Evolutionary conservation across 495 filamentous ascomycete species (phyloP).

Genomic region (Aspergillus sparsus): DNA sequence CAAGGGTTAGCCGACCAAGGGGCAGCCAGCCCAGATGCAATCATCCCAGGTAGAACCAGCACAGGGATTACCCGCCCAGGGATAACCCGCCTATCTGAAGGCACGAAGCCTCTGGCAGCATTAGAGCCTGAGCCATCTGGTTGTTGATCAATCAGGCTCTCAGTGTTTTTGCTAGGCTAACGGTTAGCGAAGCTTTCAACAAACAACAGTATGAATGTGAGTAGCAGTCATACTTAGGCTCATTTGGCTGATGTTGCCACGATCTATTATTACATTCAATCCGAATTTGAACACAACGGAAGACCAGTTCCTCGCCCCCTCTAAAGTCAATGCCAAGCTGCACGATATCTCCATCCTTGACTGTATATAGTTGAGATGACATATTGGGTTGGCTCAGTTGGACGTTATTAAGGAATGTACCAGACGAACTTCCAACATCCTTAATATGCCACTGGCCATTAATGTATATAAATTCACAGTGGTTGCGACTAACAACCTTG

Average conservation of each 20-base stretch:
- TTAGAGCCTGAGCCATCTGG: too few species aligned
- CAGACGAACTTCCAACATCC: slow-evolving; percentile 94
- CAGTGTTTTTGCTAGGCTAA: slow-evolving; percentile 75
- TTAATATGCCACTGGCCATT: slow-evolving; percentile 94
- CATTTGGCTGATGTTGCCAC: slow-evolving; percentile 92
- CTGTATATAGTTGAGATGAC: slow-evolving; percentile 81
- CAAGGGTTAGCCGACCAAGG: too few species aligned
- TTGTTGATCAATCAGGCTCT: slow-evolving; percentile 63
- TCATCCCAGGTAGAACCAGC: too few species aligned
- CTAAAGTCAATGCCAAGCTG: slow-evolving; percentile 98
- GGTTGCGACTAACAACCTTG: slow-evolving; percentile 92
- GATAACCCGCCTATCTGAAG: too few species aligned
- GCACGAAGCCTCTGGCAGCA: too few species aligned
- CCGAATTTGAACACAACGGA: slow-evolving; percentile 95
- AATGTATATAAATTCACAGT: slow-evolving; percentile 94
- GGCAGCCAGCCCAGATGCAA: too few species aligned
- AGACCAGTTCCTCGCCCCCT: slow-evolving; percentile 98
- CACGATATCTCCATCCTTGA: slow-evolving; percentile 96
- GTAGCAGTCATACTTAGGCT: slow-evolving; percentile 78
- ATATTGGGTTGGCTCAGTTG: slow-evolving; percentile 86
- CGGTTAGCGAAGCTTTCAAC: slow-evolving; percentile 26
- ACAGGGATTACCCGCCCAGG: too few species aligned
- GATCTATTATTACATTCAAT: slow-evolving; percentile 92
- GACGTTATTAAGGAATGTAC: slow-evolving; percentile 97
- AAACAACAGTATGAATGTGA: not conserved